Evolutionary conservation across 495 filamentous ascomycete genomes (phyloP), one percentile per base, ranked within the genome.

Genomic region (Platismatia glauca): DNA sequence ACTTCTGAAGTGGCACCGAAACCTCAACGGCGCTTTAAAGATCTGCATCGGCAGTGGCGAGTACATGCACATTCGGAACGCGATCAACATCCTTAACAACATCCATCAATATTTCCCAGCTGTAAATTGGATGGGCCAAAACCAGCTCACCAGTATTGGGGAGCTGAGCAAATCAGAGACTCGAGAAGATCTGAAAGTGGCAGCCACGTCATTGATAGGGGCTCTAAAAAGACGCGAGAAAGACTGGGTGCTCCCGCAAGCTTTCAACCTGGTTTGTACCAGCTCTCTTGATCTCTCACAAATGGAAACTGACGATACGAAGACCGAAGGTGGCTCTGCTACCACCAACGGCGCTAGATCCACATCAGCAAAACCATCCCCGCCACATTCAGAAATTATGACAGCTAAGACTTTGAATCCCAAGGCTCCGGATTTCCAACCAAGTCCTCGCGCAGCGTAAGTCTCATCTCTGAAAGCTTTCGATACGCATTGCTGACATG

Each of bases 41-140:
- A 79, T 77, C 24, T 96, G 92, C 72, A 79, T 97, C 33, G 80
- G 82, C 20, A 83, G 85, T 16, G 84, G 81, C 64, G 92, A 99
- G 71, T 99, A 94, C 81, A 97, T 96, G 91, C 91, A 96, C 71
- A 96, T 97, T 70, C 84, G 90, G 16, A 99, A 99, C 70, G 89
- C 91, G 38, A 95, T 97, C 66, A 91, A 86, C 61, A 76, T 97
- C n/a, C 78, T 97, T 59, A 96, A 94, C 70, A 81, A 83, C 9
- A 79, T 95, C 44, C 80, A 86, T 38, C 82, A 88, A 35, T 78
- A 84, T 68, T 97, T 95, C 81, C 95, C 95, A 31, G 84, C 84
- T 18, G 84, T 97, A 52, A 92, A 94, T 67, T 92, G 89, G 78
- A 90, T 92, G 77, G 94, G 89, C 27, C 80, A 82, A 33, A 80